phyloP scores from a whole-genome alignment of 495 filamentous ascomycete species.

The Darksidea phi region DNA sequence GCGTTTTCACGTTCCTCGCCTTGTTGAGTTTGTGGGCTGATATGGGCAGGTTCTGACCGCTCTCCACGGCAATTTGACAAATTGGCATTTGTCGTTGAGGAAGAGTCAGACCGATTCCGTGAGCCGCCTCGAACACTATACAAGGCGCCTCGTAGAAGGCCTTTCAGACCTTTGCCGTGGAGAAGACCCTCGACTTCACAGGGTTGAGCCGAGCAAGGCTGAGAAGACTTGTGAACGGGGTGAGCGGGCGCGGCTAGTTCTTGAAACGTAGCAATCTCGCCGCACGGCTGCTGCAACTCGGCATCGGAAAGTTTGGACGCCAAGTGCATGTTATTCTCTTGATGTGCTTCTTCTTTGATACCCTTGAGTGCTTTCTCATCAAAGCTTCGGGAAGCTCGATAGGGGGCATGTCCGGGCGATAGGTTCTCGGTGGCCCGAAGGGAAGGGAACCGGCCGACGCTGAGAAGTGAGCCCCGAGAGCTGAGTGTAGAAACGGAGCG shows the following conservation, averaged over 20 bases:
- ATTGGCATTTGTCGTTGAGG: background rate
- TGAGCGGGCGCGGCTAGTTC: background rate
- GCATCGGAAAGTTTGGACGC: background rate
- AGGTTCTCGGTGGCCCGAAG: background rate
- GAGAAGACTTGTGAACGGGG: background rate
- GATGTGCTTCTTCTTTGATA: background rate
- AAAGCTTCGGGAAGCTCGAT: conserved; percentile 2
- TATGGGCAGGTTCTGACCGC: too few species aligned
- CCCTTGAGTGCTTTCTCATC: background rate
- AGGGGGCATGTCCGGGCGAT: background rate
- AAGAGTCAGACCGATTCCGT: conserved; percentile 15
- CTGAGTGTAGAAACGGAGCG: conserved; percentile 22
- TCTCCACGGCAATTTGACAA: background rate
- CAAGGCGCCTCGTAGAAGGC: conserved; percentile 9
- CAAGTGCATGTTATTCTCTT: background rate
- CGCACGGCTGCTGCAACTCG: too few species aligned
- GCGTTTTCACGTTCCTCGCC: too few species aligned
- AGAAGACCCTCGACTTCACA: background rate
- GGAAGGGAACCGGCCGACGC: conserved; percentile 7
- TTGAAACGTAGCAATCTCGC: too few species aligned
- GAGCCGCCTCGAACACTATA: conserved; percentile 10
- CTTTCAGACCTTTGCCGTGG: conserved; percentile 12
- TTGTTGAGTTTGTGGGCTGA: too few species aligned
- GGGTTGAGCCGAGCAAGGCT: background rate
- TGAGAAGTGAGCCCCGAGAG: conserved; percentile 6